These are phyloP conservation scores for Aristolochia californica DNA, from an alignment of 164 flowering plant species.

Conservation along the genomic window DNA sequence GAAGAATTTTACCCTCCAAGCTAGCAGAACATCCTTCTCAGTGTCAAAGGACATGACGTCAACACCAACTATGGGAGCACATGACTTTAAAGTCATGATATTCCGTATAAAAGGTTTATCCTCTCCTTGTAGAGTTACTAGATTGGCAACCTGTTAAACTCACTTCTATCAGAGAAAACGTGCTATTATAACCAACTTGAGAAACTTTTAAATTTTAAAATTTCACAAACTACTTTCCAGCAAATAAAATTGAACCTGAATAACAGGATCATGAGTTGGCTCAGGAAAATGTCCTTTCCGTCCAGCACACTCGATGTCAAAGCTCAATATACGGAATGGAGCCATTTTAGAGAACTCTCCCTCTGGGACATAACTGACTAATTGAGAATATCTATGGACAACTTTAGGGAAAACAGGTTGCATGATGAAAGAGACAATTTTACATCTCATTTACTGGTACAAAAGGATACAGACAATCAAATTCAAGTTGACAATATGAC, in stretches of 20 bases:
- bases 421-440: not conserved
- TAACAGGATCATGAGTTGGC: conserved; percentile 94
- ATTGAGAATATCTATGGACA: conserved; percentile 48
- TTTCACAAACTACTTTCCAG: too few species aligned
- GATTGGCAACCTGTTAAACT: conserved; percentile 64
- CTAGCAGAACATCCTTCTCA: conserved; percentile 80
- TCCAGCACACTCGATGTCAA: conserved; percentile 99
- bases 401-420: conserved; percentile 23
- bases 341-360: conserved; percentile 97
- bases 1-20: conserved; percentile 79
- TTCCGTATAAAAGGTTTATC: conserved; percentile 77
- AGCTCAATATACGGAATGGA: conserved; percentile 92
- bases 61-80: conserved; percentile 92
- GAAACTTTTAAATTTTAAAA: not conserved
- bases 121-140: conserved; percentile 91
- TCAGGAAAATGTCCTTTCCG: conserved; percentile 98
- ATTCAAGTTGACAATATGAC: conserved; percentile 78
- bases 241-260: conserved; percentile 50
- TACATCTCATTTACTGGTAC: not conserved
- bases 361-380: conserved; percentile 81
- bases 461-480: conserved; percentile 97
- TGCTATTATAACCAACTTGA: not conserved
- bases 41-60: conserved; percentile 90
- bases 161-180: not conserved
- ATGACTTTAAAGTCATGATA: conserved; percentile 95